phyloP scores from a whole-genome alignment of 1,284 basidiomycete species.

The Inonotus obliquus region DNA sequence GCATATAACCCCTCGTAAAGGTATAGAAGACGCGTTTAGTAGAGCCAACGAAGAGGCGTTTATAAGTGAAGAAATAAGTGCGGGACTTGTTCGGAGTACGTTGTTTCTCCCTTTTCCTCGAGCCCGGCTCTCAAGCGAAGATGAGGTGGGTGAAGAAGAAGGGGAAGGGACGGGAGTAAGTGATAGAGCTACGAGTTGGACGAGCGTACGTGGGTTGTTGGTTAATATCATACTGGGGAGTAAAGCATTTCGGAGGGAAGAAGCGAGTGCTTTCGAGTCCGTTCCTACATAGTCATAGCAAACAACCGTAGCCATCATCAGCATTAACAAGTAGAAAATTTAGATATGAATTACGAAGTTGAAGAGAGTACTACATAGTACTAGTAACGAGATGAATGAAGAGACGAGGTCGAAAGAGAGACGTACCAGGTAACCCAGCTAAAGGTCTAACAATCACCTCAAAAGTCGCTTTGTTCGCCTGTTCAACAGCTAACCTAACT shows the following conservation, averaged over 20 bases:
- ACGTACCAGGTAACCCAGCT: conserved; percentile 47
- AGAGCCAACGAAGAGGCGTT: conserved; percentile 66
- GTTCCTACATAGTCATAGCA: conserved; percentile 36
- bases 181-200: conserved; percentile 67
- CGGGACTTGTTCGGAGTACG: conserved; percentile 16
- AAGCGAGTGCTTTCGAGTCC: conserved; percentile 53
- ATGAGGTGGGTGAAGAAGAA: not conserved
- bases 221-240: conserved; percentile 55
- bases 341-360: no score
- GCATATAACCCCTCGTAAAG: conserved; percentile 65
- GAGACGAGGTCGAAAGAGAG: no score
- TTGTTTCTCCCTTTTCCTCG: conserved; percentile 15
- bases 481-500: conserved; percentile 57
- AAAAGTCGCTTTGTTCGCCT: conserved; percentile 65
- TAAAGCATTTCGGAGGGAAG: conserved; percentile 50
- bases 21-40: conserved; percentile 60
- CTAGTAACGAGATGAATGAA: not conserved
- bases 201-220: conserved; percentile 59
- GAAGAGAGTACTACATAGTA: not conserved
- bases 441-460: conserved; percentile 68
- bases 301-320: no score
- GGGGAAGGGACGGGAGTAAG: conserved; percentile 32
- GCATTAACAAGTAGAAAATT: no score
- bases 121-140: not conserved
- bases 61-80: conserved; percentile 52